Evolutionary conservation across 2,329 filamentous ascomycete genomes (phyloP), one percentile per base, ranked within the genome.

Genomic region (Penicillium decumbens): DNA sequence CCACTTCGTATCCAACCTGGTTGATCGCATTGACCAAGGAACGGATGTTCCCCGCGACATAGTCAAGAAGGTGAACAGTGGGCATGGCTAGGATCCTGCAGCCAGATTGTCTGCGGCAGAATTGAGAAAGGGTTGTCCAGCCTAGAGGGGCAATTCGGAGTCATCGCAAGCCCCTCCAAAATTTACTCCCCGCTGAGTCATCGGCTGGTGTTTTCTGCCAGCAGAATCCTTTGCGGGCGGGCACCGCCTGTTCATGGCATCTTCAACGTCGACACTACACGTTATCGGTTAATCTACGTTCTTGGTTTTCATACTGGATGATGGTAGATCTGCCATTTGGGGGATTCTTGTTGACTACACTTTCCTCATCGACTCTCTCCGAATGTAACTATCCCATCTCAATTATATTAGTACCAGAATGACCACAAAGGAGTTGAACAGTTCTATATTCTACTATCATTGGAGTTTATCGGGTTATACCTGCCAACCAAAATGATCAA

Each of bases 1-100:
- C 88, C 41, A 98, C 89, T 39, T 88, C 81, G 70, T 92, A 97
- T 54, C 93, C 93, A 51, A 92, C 81, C 72, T 93, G 95, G 72
- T 98, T 92, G 65, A 98, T 95, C 63, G 92, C 93, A 77, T 98
- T 98, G 67, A 91, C 92, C 63, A 98, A 81, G 56, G 91, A 96
- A 58, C 92, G 87, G 62, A 98, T 85, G 72, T 98, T 98, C 66
- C 93, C 93, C 54, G 93, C 92, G 59, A 96, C 92, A 70, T 96
- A 97, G 75, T 97, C 82, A 45, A 85, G 76, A 32, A 78, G 64
- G 59, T 78, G 73, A 47, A 77, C 75, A 25, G 69, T 75, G 32
- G 75, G 72, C 74, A 76, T 77, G 43, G 47, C 50, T 47, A 40
- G 28, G 20, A 13, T 10, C 37, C 40, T 45, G 38, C 18, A 43